Percentiles rank a stretch among this genome's conserved stretches.
These are phyloP conservation scores for Claviceps capensis DNA, from an alignment of 2,329 filamentous ascomycete species.

Conservation along the genomic window DNA sequence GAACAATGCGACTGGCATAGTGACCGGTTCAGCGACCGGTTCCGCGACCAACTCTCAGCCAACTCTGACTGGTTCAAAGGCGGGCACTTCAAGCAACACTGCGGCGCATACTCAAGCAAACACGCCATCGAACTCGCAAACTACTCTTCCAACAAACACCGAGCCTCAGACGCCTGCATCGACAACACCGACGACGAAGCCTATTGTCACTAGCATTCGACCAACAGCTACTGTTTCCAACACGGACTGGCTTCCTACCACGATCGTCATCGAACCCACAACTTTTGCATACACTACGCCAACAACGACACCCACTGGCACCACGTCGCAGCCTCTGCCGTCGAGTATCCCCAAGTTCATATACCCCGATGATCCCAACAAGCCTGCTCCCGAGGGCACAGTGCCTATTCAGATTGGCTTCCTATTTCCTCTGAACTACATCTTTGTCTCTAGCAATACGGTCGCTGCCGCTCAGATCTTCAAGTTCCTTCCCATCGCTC, in stretches of 20 bases:
- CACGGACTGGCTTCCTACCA: constrained; percentile 41
- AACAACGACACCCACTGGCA: constrained; percentile 22
- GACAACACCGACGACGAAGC: constrained; percentile 4
- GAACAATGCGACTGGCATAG: constrained; percentile 4
- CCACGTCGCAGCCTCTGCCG: constrained; percentile 42
- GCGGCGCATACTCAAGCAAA: too few species aligned
- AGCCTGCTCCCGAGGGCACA: constrained; percentile 44
- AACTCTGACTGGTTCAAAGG: background rate
- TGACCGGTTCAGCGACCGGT: background rate
- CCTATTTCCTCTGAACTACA: constrained; percentile 65
- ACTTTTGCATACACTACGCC: constrained; percentile 20
- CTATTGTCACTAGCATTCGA: constrained; percentile 25
- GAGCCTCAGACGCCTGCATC: constrained; percentile 6
- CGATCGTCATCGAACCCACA: constrained; percentile 42
- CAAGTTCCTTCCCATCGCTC: constrained; percentile 56
- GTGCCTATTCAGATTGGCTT: constrained; percentile 77
- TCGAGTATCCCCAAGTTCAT: constrained; percentile 62
- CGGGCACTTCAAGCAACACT: constrained; percentile 10
- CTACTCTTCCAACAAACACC: constrained; percentile 5
- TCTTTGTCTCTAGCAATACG: constrained; percentile 59
- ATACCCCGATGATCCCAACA: constrained; percentile 46
- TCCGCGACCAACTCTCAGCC: background rate
- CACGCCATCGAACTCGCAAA: background rate
- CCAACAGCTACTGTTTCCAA: constrained; percentile 29
- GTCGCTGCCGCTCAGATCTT: constrained; percentile 78